A percentile compares a stretch with the other conserved stretches of the same genome.
phyloP scores from a whole-genome alignment of 1,139 yeast genomes.

The Hemisphaericaspora lyxosophila region DNA sequence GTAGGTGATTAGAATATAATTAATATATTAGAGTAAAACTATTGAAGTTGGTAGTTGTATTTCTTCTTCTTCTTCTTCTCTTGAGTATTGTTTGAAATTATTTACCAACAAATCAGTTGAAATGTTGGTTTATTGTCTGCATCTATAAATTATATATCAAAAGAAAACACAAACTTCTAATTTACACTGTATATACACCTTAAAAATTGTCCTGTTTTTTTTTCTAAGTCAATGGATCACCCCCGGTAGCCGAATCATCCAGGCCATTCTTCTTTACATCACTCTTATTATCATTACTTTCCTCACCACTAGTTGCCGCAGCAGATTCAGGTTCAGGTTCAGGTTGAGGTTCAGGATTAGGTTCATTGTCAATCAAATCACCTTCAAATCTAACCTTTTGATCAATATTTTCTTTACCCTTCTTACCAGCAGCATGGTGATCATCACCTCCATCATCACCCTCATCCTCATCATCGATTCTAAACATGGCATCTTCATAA shows the following conservation, averaged over 20 bases:
- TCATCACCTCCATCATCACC: constrained; percentile 9
- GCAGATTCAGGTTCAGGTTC: neutral
- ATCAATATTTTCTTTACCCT: neutral
- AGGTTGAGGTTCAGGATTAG: neutral
- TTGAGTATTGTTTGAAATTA: too few species aligned
- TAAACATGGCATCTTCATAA: constrained; percentile 44
- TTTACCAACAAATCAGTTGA: too few species aligned
- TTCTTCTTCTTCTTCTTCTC: too few species aligned
- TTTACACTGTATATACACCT: neutral
- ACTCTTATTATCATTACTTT: neutral
- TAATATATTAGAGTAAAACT: too few species aligned
- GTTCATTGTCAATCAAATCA: neutral
- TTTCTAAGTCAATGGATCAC: neutral
- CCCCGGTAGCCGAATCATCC: neutral
- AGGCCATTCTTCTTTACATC: too few species aligned
- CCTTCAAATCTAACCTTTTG: constrained; percentile 1
- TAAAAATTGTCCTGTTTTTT: neutral
- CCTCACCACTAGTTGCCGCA: neutral
- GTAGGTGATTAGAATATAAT: too few species aligned
- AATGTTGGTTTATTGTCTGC: too few species aligned
- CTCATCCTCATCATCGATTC: constrained; percentile 42
- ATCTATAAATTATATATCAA: neutral
- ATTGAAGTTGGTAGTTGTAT: too few species aligned
- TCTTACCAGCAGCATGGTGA: neutral
- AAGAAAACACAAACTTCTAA: neutral